Evolutionary conservation across 805 yeast species (phyloP), one percentile per base, ranked within the genome.

Genomic region (Candida corydali): DNA sequence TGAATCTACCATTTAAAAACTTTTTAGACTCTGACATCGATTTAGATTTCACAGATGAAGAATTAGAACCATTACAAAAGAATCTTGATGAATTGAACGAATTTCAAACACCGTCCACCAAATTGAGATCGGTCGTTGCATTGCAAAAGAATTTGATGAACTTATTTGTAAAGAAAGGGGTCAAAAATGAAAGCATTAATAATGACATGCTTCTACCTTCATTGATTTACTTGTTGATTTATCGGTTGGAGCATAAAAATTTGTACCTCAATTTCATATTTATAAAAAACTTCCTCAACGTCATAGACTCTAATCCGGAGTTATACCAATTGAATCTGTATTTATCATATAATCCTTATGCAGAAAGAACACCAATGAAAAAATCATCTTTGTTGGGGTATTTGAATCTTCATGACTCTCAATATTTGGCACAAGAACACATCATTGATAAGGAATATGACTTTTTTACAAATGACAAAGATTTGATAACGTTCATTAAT

Each of bases 181-280:
- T 50, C 24, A 42, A 52, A 17, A 44, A 49, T 18, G 50, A 48
- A 28, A 54, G 54, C 32, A 43, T 65, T 33, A 63, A 57, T 46
- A 66, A 64, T 44, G 73, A 67, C 39, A 39, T 62, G n/a, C 49
- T 67, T 25, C 51, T 67, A 28, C 73, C 73, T 3, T 50, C 61
- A 5, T 50, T 67, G 39, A 66, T 67, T 17, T 63, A 59, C 40
- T 45, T 61, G 29, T 44, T 65, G 15, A 53, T 67, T 17, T 54
- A 60, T 37, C 55, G 61, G 44, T 38, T 52, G 11, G 48, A 53
- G 2, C 32, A 42, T 25, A 36, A 38, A 19, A 69, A 65, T 14
- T 46, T 66, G 22, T 61, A 53, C 42, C 53, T 66, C 37, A 61
- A 63, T 39, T 59, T 66, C 45, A 44, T 51, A 15, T 67, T 64